Percentiles rank a stretch among this genome's conserved stretches.
Conservation (phyloP, 345 rosid species). For the Isatis tinctoria region DNA sequence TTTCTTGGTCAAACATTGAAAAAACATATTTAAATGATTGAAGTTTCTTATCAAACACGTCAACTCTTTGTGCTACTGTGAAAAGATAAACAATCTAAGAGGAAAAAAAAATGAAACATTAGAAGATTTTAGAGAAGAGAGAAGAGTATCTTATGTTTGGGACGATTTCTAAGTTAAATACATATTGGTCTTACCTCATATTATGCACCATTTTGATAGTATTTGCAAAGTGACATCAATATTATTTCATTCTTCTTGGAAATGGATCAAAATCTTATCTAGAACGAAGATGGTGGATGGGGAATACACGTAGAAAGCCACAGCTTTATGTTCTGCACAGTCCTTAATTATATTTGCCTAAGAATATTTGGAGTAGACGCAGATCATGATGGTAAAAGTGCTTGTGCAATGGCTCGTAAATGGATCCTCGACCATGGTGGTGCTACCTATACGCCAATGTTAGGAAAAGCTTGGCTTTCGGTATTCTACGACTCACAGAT, state of each 20-base stretch:
- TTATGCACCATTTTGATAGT: not conserved
- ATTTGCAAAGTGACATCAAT: not conserved
- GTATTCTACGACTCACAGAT: constrained; percentile 10
- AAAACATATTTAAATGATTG: too few species aligned
- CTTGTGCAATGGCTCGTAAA: constrained; percentile 42
- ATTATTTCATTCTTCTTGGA: not conserved
- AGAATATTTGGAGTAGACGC: constrained; percentile 71
- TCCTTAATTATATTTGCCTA: constrained; percentile 50
- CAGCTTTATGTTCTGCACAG: constrained; percentile 72
- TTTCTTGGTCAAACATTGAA: too few species aligned
- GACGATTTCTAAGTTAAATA: not conserved
- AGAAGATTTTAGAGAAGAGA: too few species aligned
- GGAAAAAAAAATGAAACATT: too few species aligned
- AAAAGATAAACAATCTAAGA: too few species aligned
- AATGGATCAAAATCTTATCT: not conserved
- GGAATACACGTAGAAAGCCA: constrained; percentile 79
- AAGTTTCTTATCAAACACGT: too few species aligned
- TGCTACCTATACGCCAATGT: constrained; percentile 48
- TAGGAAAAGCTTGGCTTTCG: constrained; percentile 54
- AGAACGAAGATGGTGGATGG: constrained; percentile 63
- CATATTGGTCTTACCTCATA: not conserved
- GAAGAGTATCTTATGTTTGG: not conserved
- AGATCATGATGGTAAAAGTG: constrained; percentile 30
- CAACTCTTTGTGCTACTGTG: too few species aligned
- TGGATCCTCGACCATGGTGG: constrained; percentile 84